phyloP scores from a whole-genome alignment of 805 yeast genomes.

The Torulaspora microellipsoides region DNA sequence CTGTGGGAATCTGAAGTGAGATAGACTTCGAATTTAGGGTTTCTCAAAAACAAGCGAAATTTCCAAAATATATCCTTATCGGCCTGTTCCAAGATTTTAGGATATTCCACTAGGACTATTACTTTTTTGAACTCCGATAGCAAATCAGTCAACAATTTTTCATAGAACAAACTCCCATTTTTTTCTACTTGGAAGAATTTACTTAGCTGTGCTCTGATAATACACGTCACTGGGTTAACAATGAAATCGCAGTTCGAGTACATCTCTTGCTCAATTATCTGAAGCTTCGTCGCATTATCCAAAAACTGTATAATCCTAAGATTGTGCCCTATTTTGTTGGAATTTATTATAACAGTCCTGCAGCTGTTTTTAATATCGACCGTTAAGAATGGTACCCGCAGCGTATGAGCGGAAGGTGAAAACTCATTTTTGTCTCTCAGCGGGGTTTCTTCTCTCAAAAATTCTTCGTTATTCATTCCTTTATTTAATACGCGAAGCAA shows the following conservation, averaged over 20 bases:
- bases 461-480: not conserved
- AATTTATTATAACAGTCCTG: slow-evolving; percentile 11
- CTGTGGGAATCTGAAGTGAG: slow-evolving; percentile 1
- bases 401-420: not conserved
- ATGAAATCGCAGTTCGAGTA: slow-evolving; percentile 18
- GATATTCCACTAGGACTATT: slow-evolving; percentile 17
- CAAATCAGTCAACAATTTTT: slow-evolving; percentile 7
- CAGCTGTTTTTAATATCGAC: not conserved
- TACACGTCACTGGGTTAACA: slow-evolving; percentile 18
- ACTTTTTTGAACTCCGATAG: slow-evolving; percentile 16
- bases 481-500: slow-evolving; percentile 1
- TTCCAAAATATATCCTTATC: slow-evolving; percentile 28
- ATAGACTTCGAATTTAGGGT: slow-evolving; percentile 8
- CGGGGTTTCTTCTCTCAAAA: not conserved
- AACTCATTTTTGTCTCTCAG: not conserved
- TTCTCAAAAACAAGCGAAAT: slow-evolving; percentile 13
- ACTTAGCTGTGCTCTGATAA: slow-evolving; percentile 14
- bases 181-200: slow-evolving; percentile 20
- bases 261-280: slow-evolving; percentile 15
- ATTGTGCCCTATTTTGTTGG: slow-evolving; percentile 12
- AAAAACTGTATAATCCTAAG: slow-evolving; percentile 9
- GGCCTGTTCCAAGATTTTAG: slow-evolving; percentile 3
- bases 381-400: not conserved
- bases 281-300: slow-evolving; percentile 1
- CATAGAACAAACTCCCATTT: slow-evolving; percentile 13